Base-by-base conservation (phyloP, 768 basidiomycete species). In the Podaxis sp. region DNA sequence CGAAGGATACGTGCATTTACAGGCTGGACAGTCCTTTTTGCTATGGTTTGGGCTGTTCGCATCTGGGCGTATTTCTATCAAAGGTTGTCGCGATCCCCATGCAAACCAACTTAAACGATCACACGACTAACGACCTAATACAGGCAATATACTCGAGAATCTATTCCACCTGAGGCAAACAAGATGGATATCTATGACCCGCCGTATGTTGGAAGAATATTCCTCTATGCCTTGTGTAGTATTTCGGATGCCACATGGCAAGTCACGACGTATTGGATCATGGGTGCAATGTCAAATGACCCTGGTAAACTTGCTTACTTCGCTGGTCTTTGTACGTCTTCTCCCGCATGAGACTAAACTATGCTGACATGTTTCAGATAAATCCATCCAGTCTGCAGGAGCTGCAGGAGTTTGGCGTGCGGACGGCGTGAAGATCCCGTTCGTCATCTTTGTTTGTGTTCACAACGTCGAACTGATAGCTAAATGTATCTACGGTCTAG, bases 201-300 rank as follows among this genome's bases (percentile, higher is more conserved):
- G 1, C 74, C 73, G 0, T 94, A 90, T 69, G 73, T 80, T 9
- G 82, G 79, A 49, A 80, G 80, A 56, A 76, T 87, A 5, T 81
- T 81, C 74, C 73, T 93, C 4, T 92, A 87, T 73, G 83, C 90
- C 65, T 84, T 87, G 74, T 90, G 85, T 65, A 89, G 91, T 28
- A 69, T 93, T 11, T 79, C 92, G 63, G 93, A 94, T 65, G 80
- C 92, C 1, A 88, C 91, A 84, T 94, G 92, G 90, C 93, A 94
- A 72, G 92, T 89, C 1, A 85, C 86, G 0, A 85, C 87, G 4
- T 92, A 92, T 72, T 92, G 90, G 89, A 77, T 90, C 67, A 88
- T 92, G 84, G 92, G 92, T 44, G 88, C 89, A 12, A 90, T 95
- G 87, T 90, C 89, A 22, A 93, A 93, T 67, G 87, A 93, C 72